Evolutionary conservation across 352 stramenopile species (phyloP).

Genomic region (Phytophthora hybrid): DNA sequence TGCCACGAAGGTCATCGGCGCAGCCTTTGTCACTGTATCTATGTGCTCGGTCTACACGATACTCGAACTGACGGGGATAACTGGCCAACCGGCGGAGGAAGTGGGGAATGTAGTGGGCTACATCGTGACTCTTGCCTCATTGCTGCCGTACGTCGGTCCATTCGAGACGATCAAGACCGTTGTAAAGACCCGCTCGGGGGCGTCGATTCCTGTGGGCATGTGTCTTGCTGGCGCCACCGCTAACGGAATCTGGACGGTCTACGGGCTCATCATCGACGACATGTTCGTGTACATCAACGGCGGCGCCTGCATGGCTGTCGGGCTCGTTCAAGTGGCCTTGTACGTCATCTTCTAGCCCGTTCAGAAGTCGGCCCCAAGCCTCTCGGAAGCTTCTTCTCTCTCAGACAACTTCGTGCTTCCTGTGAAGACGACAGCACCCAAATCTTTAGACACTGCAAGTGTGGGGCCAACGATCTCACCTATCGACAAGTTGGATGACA

Average conservation of each 20-base stretch:
- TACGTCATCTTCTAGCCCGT: slow-evolving; percentile 36
- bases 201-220: slow-evolving; percentile 41
- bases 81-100: slow-evolving; percentile 25
- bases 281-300: slow-evolving; percentile 46
- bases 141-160: slow-evolving; percentile 40
- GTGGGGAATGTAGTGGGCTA: slow-evolving; percentile 41
- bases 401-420: slow-evolving; percentile 4
- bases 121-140: slow-evolving; percentile 40
- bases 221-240: slow-evolving; percentile 30
- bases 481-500: neutral
- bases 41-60: slow-evolving; percentile 29
- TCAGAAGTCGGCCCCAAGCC: neutral
- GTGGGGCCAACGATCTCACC: slow-evolving; percentile 1
- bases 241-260: slow-evolving; percentile 48
- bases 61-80: slow-evolving; percentile 27
- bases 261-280: slow-evolving; percentile 45
- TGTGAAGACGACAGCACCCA: neutral
- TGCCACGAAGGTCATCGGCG: slow-evolving; percentile 24
- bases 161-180: slow-evolving; percentile 43
- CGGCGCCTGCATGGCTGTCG: slow-evolving; percentile 26
- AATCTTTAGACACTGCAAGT: neutral
- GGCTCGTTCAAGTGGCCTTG: slow-evolving; percentile 36
- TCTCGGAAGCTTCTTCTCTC: slow-evolving; percentile 1
- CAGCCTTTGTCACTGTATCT: slow-evolving; percentile 22
- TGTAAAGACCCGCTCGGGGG: slow-evolving; percentile 37